These are phyloP conservation scores for Collariella sp. DNA, from an alignment of 495 filamentous ascomycete genomes.

Conservation along the genomic window DNA sequence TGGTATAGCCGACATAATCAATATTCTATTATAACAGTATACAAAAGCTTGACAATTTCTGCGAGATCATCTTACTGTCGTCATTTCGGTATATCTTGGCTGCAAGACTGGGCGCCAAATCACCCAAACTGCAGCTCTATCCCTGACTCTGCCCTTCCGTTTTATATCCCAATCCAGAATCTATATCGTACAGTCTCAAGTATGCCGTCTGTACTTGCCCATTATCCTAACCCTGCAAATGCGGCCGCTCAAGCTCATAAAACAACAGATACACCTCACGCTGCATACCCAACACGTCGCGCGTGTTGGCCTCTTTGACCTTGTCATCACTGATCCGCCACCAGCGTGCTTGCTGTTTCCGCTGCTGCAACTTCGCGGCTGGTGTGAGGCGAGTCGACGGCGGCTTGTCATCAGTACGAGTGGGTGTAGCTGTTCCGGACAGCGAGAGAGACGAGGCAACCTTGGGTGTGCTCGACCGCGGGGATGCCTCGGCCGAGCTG, in stretches of 20 bases:
- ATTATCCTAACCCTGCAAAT: background rate
- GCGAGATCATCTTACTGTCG: too few relatives aligned
- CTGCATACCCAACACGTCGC: conserved; percentile 87
- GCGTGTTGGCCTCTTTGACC: conserved; percentile 84
- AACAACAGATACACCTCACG: conserved; percentile 94
- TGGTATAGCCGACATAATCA: background rate
- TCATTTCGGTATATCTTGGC: too few relatives aligned
- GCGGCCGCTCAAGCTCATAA: conserved; percentile 63
- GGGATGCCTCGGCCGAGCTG: conserved; percentile 37
- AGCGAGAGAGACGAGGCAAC: conserved; percentile 24
- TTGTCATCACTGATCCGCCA: conserved; percentile 99
- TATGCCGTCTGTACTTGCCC: background rate
- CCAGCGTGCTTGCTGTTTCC: conserved; percentile 68
- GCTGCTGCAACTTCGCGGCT: conserved; percentile 37
- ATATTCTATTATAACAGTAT: too few relatives aligned
- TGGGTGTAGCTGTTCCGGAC: background rate
- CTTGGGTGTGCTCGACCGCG: conserved; percentile 34
- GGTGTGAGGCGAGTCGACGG: background rate
- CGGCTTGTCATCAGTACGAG: background rate
- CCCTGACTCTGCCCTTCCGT: background rate
- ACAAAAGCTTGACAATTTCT: background rate
- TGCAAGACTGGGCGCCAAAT: too few relatives aligned
- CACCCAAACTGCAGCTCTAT: too few relatives aligned
- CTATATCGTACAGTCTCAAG: background rate
- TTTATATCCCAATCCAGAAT: too few relatives aligned